A percentile compares a stretch with the other conserved stretches of the same genome.
phyloP scores from a whole-genome alignment of 352 stramenopile species.

The Saprolegnia diclina region DNA sequence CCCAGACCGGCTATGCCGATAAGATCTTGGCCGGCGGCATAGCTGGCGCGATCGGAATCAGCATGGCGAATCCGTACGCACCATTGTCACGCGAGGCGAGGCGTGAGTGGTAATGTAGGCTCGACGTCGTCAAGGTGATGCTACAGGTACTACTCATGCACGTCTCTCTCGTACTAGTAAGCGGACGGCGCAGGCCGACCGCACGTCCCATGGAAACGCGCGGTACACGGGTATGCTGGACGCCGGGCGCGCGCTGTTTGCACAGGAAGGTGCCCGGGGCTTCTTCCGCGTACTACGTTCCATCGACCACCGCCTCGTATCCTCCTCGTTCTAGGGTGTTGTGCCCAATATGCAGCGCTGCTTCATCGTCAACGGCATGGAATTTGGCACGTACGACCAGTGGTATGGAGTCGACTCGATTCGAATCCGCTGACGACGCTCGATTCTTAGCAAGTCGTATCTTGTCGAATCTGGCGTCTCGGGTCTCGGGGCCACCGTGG shows the following conservation, averaged over 20 bases:
- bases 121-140: constrained; percentile 86
- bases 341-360: constrained; percentile 77
- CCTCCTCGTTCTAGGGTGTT: constrained; percentile 43
- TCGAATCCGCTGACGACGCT: too few relatives aligned
- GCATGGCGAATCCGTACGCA: constrained; percentile 76
- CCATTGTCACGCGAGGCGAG: neutral
- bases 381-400: constrained; percentile 84
- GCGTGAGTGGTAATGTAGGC: constrained; percentile 31
- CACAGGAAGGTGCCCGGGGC: constrained; percentile 57
- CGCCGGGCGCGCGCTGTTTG: constrained; percentile 66
- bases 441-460: constrained; percentile 54
- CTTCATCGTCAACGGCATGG: constrained; percentile 82
- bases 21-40: constrained; percentile 75
- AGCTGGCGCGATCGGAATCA: constrained; percentile 74
- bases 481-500: constrained; percentile 63
- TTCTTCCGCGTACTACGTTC: constrained; percentile 43
- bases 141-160: constrained; percentile 45
- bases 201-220: constrained; percentile 32
- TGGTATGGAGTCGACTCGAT: too few relatives aligned
- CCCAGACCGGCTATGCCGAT: constrained; percentile 49
- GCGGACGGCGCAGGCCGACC: neutral
- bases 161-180: neutral
- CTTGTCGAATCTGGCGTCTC: constrained; percentile 62
- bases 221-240: constrained; percentile 38
- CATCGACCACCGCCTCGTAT: neutral